Base-by-base conservation (phyloP, 768 basidiomycete genomes). In the Porpolomopsis calyptriformis region DNA sequence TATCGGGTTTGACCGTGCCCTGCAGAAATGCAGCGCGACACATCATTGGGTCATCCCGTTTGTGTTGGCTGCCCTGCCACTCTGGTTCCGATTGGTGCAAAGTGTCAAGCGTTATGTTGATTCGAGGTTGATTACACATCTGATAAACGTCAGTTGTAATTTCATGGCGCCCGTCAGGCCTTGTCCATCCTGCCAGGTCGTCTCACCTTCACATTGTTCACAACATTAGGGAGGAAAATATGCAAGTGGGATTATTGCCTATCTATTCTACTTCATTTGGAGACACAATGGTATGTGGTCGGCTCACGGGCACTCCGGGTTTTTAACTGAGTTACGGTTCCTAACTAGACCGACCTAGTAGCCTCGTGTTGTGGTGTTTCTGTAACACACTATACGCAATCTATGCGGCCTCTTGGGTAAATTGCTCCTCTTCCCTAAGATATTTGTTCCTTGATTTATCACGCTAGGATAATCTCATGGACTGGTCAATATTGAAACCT, bases 31-130 rank as follows among this genome's bases (percentile, higher is more conserved):
- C 47, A 67, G 72, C 8, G 55, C 62, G 4, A 48, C 64, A 2
- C 67, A 52, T 3, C 65, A 70, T 18, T 93, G 90, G 89, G 74
- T 71, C 1, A 57, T 73, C 12, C 71, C 78, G 1, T 82, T 79
- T 50, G 48, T 76, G 2, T 64, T 89, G 5, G 73, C 75, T 4
- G 55, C 70, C 7, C 51, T 93, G 1, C 93, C 96, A 0, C 73
- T 87, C 16, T 43, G 85, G 2, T 70, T 78, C 26, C 93, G 96
- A 64, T 58, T 90, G 34, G 69, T 86, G 9, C 96, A 99, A 63
- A 88, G 85, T 58, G 52, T 96, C 42, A 82, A 82, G 52, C 91
- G 94, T 66, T 98, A 84, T 58, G 64, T 63, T 38, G 96, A 97
- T 57, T 88, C 90, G 1, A 67, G 68, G 29, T 60, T 82, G 31